Conservation (phyloP, 768 basidiomycete species). For the Hysterangium stoloniferum region DNA sequence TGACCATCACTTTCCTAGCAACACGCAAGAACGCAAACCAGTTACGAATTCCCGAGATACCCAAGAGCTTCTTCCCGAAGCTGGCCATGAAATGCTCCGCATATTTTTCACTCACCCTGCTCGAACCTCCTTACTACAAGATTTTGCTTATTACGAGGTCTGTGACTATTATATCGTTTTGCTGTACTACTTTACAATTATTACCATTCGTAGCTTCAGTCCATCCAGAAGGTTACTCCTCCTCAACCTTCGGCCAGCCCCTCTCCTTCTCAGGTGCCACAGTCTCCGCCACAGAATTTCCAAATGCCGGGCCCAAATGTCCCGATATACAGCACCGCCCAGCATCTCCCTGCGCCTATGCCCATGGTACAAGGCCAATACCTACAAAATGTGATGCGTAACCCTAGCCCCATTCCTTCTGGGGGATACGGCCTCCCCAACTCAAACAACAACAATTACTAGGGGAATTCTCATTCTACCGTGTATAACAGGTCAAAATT, state of each 20-base stretch:
- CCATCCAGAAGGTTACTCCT: conserved; percentile 57
- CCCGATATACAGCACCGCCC: conserved; percentile 38
- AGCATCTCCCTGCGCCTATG: conserved; percentile 40
- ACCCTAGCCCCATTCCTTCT: conserved; percentile 41
- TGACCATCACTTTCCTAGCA: conserved; percentile 39
- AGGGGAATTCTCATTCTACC: neutral
- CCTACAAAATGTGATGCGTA: conserved; percentile 78
- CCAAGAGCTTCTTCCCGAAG: conserved; percentile 92
- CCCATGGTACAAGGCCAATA: conserved; percentile 71
- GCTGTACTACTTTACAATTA: neutral
- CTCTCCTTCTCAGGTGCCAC: conserved; percentile 23
- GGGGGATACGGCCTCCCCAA: conserved; percentile 3
- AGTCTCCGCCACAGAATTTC: conserved; percentile 38
- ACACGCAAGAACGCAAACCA: conserved; percentile 96
- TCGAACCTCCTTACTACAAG: conserved; percentile 87
- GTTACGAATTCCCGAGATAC: conserved; percentile 98
- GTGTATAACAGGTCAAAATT: neutral
- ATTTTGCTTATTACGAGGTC: conserved; percentile 90
- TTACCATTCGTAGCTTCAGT: conserved; percentile 51
- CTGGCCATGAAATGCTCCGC: conserved; percentile 92
- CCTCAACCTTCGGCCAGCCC: conserved; percentile 35
- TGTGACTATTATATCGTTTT: conserved; percentile 14
- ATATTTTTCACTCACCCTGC: conserved; percentile 94
- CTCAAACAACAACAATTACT: conserved; percentile 3
- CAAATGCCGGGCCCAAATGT: conserved; percentile 43